Base-by-base conservation (phyloP, 768 basidiomycete genomes). In the Scleroderma bovista region DNA sequence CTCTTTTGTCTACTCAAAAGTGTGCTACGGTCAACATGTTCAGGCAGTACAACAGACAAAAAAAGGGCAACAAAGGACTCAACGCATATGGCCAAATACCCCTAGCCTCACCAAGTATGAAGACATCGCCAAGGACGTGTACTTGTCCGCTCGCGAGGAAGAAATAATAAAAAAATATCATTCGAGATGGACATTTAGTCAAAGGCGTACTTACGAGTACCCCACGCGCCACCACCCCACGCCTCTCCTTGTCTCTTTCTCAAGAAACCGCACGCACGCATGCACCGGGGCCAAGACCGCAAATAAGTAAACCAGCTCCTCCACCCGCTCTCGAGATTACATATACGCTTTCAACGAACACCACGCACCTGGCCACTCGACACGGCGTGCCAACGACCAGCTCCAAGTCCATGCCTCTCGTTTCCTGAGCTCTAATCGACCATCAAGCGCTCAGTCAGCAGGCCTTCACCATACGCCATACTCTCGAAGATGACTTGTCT, bases 401-500 rank as follows among this genome's bases (percentile, higher is more conserved):
- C 10, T 29, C 13, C 41, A 31, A 51, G 46, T 53, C 44, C 57
- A 47, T 52, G 38, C 40, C 36, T 48, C 48, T 52, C 15, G 53
- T 34, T 12, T 47, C 37, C 36, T 34, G 48, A 37, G 36, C 57
- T 55, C 47, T 69, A 84, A 67, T 89, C 87, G 61, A 91, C 84
- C 71, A 87, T 75, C 80, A 88, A 81, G 65, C 78, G 80, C 58
- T 91, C 92, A 22, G 92, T 93, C 59, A 87, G 81, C 53, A 95
- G 74, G 36, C 92, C 92, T 67, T 93, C 89, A 54, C 81, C 84
- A 65, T 90, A 93, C 23, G 93, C 89, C 81, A 91, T 87, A 60
- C 91, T 93, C 75, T 97, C 93, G 64, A 95, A 95, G 45, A 93
- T 89, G 58, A 95, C 79, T 69, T 92, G 88, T 48, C 91, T 81